Evolutionary conservation across 2,329 filamentous ascomycete genomes (phyloP).

Genomic region (Colletotrichum liriopes): DNA sequence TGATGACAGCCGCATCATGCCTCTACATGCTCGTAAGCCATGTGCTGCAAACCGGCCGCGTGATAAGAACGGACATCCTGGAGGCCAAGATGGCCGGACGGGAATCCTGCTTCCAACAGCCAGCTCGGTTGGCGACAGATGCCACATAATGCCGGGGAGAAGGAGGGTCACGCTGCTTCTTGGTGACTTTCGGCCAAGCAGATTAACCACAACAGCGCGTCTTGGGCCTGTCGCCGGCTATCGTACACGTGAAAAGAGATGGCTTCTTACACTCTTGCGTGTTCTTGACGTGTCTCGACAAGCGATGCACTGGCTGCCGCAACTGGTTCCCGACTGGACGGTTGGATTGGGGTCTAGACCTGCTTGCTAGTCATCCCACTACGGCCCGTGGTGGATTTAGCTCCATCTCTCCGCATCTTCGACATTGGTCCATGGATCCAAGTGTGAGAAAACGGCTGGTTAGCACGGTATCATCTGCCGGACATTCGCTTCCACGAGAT

Average conservation of each 20-base stretch:
- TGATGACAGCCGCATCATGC: neutral
- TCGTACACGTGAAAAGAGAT: too few species aligned
- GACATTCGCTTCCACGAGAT: neutral
- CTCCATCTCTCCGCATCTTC: too few species aligned
- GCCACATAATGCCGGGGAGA: constrained; percentile 2
- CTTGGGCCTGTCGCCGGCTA: too few species aligned
- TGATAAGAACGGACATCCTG: neutral
- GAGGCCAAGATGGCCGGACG: constrained; percentile 15
- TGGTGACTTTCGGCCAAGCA: constrained; percentile 16
- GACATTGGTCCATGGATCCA: neutral
- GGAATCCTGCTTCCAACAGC: neutral
- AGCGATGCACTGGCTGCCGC: neutral
- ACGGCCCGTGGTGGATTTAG: too few species aligned
- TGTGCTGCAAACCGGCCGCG: constrained; percentile 11
- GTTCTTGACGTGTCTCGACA: neutral
- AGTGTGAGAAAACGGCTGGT: neutral
- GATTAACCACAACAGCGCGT: neutral
- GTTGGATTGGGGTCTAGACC: neutral
- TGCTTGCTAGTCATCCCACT: neutral
- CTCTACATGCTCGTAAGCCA: neutral
- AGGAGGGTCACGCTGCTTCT: constrained; percentile 4
- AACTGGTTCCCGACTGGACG: neutral
- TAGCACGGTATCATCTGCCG: neutral
- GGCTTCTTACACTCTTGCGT: too few species aligned
- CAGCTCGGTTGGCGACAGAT: constrained; percentile 5